Evolutionary conservation across 1,284 basidiomycete species (phyloP).

Genomic region (Dichomitus squalens): DNA sequence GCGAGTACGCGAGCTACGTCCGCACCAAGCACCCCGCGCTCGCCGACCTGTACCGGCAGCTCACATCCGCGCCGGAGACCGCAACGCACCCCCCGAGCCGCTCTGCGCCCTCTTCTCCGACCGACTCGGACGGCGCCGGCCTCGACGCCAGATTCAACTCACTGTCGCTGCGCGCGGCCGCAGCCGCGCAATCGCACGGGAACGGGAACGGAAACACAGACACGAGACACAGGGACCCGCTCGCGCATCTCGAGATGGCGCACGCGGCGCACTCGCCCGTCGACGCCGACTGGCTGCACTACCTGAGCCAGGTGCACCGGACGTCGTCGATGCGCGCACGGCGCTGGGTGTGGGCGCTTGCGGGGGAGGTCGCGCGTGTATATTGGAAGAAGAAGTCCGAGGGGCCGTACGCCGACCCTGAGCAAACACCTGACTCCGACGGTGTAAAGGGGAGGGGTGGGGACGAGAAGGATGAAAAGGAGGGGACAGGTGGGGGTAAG

Average conservation of each 20-base stretch:
- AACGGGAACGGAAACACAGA: background rate
- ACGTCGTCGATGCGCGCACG: slow-evolving; percentile 30
- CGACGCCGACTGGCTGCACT: slow-evolving; percentile 31
- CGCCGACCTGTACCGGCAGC: background rate
- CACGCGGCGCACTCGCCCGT: slow-evolving; percentile 21
- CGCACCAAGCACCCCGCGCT: background rate
- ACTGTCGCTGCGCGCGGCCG: background rate
- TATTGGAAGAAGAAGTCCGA: slow-evolving; percentile 5
- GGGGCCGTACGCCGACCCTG: slow-evolving; percentile 11
- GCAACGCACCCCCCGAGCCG: background rate
- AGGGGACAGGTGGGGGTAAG: background rate
- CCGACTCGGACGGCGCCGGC: background rate
- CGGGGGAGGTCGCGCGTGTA: slow-evolving; percentile 6
- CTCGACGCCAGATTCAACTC: background rate
- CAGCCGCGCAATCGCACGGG: background rate
- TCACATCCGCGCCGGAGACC: background rate
- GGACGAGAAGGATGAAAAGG: background rate
- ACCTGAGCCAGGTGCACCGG: slow-evolving; percentile 29
- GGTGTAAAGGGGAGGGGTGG: too few species aligned
- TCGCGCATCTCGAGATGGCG: slow-evolving; percentile 16
- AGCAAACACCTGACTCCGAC: background rate
- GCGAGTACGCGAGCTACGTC: slow-evolving; percentile 18
- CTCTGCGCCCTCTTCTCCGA: background rate
- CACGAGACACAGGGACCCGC: background rate
- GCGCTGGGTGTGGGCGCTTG: slow-evolving; percentile 29